Evolutionary conservation across 441 rosid species (phyloP).

Genomic region (Lepidium campestre): DNA sequence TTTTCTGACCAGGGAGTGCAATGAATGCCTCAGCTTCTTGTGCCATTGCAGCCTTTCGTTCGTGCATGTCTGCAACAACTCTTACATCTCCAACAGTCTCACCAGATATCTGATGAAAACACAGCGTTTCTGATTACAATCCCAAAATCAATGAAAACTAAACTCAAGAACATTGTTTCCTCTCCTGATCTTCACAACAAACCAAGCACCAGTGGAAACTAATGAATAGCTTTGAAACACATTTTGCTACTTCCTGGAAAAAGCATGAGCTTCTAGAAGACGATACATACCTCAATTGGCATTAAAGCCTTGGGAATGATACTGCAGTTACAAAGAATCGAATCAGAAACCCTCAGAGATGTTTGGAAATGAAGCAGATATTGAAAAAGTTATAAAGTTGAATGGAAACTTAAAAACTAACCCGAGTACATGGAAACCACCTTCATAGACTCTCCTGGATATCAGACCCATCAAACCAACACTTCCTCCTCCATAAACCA

Average conservation of each 20-base stretch:
- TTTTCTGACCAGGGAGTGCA: conserved; percentile 80
- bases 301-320: conserved; percentile 89
- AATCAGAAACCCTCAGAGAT: conserved; percentile 10
- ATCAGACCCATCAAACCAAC: conserved; percentile 94
- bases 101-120: conserved; percentile 69
- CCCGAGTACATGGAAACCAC: conserved; percentile 94
- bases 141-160: not conserved
- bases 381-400: not conserved
- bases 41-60: conserved; percentile 94
- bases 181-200: not conserved
- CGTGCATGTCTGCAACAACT: conserved; percentile 87
- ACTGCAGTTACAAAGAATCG: conserved; percentile 45
- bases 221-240: not conserved
- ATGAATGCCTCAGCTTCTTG: conserved; percentile 87
- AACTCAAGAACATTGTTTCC: not conserved
- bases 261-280: not conserved
- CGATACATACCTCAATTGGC: conserved; percentile 70
- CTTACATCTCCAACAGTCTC: conserved; percentile 83
- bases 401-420: conserved; percentile 28
- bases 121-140: not conserved
- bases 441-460: conserved; percentile 71
- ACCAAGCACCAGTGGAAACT: not conserved
- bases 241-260: conserved; percentile 6
- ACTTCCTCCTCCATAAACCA: conserved; percentile 98
- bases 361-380: conserved; percentile 20